Base-by-base conservation (phyloP, 139 green algal species). In the Pseudopediastrum boryanum region DNA sequence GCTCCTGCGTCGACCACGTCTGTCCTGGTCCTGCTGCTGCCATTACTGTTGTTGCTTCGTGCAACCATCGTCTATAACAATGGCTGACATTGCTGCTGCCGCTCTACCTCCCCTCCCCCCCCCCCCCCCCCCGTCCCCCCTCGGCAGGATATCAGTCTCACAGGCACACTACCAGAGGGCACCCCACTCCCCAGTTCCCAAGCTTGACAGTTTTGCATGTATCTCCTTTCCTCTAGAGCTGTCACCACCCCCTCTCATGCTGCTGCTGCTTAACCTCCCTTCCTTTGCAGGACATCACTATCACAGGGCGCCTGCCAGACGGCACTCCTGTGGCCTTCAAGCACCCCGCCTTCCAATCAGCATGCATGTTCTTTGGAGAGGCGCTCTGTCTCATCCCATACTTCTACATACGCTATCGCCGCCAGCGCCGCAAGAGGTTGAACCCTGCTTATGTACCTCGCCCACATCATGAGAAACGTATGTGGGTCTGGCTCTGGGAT, bases 311-410 rank as follows among this genome's bases (percentile, higher is more conserved):
- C 0, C 79, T 72, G 0, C 56, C 46, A 3, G 66, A 88, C 77
- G 90, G 90, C 31, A 80, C 21, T 76, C 54, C 83, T 2, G 2
- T 89, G 3, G 70, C 50, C 13, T 97, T 96, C 82, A 86, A 91
- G 31, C 93, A 96, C 67, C 92, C 91, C 3, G 88, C 83, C 8
- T 68, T 96, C 16, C 93, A 97, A 71, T 88, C 81, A 50, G 87
- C 85, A 4, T 88, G 84, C 79, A 96, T 96, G 92, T 96, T 96
- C 67, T 63, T 88, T 1, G 92, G 92, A 0, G 92, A 96, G 77
- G 80, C 85, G 1, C 79, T 95, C 16, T 97, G 93, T 88, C 82
- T 96, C 21, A 81, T 96, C 19, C 91, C 91, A 7, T 94, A 90
- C 73, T 86, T 90, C 23, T 16, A 85, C 8, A 75, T 89, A 33